A percentile compares a stretch with the other conserved stretches of the same genome.
Evolutionary conservation across 2,329 filamentous ascomycete species (phyloP).

Genomic region (Talaromyces albobiverticillius): DNA sequence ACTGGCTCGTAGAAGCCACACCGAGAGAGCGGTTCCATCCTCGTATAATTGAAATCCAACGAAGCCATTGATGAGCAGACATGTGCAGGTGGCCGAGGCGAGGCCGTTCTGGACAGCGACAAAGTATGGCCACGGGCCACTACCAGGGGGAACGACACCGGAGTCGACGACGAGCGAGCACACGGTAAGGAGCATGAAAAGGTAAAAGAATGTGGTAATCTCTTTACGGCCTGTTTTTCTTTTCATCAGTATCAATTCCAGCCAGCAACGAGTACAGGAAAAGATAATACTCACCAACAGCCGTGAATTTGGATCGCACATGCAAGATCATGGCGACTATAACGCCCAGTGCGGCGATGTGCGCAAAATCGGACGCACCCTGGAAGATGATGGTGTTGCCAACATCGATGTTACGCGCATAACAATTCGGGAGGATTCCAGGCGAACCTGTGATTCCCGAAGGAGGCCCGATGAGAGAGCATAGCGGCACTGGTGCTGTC

Average conservation of each 20-base stretch:
- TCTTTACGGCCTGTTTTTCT: conserved; percentile 58
- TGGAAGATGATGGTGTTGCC: conserved; percentile 99
- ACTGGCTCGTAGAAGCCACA: conserved; percentile 83
- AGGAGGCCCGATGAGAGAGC: conserved; percentile 72
- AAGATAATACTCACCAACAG: conserved; percentile 68
- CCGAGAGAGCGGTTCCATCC: conserved; percentile 86
- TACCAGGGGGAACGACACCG: conserved; percentile 83
- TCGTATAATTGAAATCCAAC: conserved; percentile 98
- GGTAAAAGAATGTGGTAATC: conserved; percentile 90
- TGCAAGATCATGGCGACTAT: conserved; percentile 97
- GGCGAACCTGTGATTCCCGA: conserved; percentile 63
- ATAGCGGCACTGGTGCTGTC: conserved; percentile 81
- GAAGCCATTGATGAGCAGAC: conserved; percentile 92
- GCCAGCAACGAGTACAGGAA: background rate
- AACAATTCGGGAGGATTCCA: conserved; percentile 87
- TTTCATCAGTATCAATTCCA: conserved; percentile 13
- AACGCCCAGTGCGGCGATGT: conserved; percentile 88
- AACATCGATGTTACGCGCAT: conserved; percentile 89
- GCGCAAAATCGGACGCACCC: conserved; percentile 83
- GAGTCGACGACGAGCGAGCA: conserved; percentile 87
- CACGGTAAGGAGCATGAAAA: conserved; percentile 88
- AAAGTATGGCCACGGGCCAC: conserved; percentile 82
- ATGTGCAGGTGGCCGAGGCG: conserved; percentile 79
- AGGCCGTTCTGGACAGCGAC: conserved; percentile 83
- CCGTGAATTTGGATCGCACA: conserved; percentile 95